These are phyloP conservation scores for Monosporascus sp. DNA, from an alignment of 2,329 filamentous ascomycete species.

Conservation along the genomic window DNA sequence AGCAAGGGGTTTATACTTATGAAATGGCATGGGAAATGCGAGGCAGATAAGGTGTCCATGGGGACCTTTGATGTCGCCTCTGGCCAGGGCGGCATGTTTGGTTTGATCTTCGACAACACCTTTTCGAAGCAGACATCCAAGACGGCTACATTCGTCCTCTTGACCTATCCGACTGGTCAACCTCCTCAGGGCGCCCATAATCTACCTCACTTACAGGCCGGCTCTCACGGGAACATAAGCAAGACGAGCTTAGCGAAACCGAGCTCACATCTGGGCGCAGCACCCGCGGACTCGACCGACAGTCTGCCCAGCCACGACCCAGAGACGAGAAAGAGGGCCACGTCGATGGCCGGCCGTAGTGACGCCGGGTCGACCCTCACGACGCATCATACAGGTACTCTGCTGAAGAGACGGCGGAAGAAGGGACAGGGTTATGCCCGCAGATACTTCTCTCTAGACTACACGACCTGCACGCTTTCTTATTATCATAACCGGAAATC, in stretches of 20 bases:
- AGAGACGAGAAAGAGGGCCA: conserved; percentile 33
- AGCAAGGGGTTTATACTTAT: conserved; percentile 65
- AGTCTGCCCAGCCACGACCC: conserved; percentile 51
- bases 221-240: conserved; percentile 34
- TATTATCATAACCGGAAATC: conserved; percentile 96
- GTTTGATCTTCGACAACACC: conserved; percentile 95
- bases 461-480: conserved; percentile 86
- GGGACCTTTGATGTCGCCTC: conserved; percentile 75
- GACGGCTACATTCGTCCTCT: conserved; percentile 86
- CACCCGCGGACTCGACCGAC: conserved; percentile 52
- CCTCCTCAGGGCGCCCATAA: conserved; percentile 71
- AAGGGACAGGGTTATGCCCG: conserved; percentile 89
- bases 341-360: conserved; percentile 49
- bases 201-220: conserved; percentile 53
- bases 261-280: conserved; percentile 40
- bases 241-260: conserved; percentile 48
- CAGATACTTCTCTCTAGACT: conserved; percentile 94
- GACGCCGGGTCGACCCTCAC: conserved; percentile 36
- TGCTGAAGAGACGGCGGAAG: conserved; percentile 89
- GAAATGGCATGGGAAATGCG: conserved; percentile 90
- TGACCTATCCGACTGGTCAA: conserved; percentile 84
- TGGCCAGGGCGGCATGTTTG: conserved; percentile 86
- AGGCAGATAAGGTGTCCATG: conserved; percentile 91
- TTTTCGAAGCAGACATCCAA: conserved; percentile 96
- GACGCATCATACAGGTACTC: conserved; percentile 73